phyloP scores from a whole-genome alignment of 2,329 filamentous ascomycete species.

The Phialophora tarda region DNA sequence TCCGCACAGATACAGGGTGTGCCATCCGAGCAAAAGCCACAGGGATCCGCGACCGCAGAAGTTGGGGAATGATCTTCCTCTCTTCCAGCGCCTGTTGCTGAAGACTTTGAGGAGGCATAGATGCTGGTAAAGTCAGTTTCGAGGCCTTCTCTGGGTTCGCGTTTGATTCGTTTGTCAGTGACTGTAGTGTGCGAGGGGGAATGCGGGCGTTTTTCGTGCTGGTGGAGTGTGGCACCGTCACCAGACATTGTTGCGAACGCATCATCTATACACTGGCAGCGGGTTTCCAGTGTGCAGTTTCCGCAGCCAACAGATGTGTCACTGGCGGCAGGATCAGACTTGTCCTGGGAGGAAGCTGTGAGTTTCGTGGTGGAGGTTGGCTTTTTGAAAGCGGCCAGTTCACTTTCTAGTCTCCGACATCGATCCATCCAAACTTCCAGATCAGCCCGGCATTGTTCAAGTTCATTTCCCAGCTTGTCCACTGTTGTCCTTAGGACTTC shows the following conservation, averaged over 20 bases:
- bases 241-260: constrained; percentile 54
- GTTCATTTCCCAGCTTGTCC: constrained; percentile 64
- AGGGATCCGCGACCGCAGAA: constrained; percentile 66
- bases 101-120: constrained; percentile 28
- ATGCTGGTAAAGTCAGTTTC: constrained; percentile 74
- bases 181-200: constrained; percentile 41
- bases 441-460: constrained; percentile 67
- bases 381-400: constrained; percentile 55
- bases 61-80: constrained; percentile 42
- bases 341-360: constrained; percentile 46
- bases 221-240: constrained; percentile 46
- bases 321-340: constrained; percentile 44
- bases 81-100: constrained; percentile 62
- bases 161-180: constrained; percentile 62
- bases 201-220: constrained; percentile 46
- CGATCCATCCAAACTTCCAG: constrained; percentile 56
- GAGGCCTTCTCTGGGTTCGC: constrained; percentile 50
- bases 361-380: constrained; percentile 44
- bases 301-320: constrained; percentile 65
- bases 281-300: constrained; percentile 66
- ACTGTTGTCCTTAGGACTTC: constrained; percentile 62
- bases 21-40: constrained; percentile 81
- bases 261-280: constrained; percentile 67
- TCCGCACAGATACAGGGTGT: constrained; percentile 84
- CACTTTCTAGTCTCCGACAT: constrained; percentile 67